Evolutionary conservation across 805 yeast genomes (phyloP).

Genomic region (Clavispora phyllophila): DNA sequence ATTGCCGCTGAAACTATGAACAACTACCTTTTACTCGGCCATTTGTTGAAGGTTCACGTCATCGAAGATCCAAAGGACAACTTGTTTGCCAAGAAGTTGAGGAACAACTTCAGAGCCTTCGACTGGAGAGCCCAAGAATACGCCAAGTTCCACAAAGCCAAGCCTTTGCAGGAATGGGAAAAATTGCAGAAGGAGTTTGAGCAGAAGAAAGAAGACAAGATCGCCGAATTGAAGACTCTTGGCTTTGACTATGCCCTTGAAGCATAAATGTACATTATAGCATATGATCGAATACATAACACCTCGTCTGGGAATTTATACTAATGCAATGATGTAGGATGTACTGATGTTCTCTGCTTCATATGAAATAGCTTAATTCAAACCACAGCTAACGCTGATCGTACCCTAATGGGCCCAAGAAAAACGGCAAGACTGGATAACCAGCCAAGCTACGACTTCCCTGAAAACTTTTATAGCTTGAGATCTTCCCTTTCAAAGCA

Average conservation of each 20-base stretch:
- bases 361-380: too few relatives aligned
- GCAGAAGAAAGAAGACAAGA: slow-evolving; percentile 38
- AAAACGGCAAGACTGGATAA: slow-evolving; percentile 1
- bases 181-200: slow-evolving; percentile 45
- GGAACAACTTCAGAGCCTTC: slow-evolving; percentile 9
- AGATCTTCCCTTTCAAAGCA: slow-evolving; percentile 5
- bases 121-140: slow-evolving; percentile 15
- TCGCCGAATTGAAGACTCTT: slow-evolving; percentile 39
- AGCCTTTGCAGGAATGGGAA: slow-evolving; percentile 53
- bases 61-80: slow-evolving; percentile 55
- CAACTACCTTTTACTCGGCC: slow-evolving; percentile 85
- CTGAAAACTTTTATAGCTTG: slow-evolving; percentile 12
- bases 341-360: neutral
- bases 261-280: slow-evolving; percentile 5
- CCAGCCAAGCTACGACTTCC: slow-evolving; percentile 15
- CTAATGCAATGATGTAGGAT: neutral
- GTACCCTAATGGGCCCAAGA: slow-evolving; percentile 8
- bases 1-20: slow-evolving; percentile 95
- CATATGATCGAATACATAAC: neutral
- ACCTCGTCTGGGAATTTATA: neutral
- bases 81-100: slow-evolving; percentile 30
- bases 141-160: slow-evolving; percentile 52
- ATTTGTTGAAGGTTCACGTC: slow-evolving; percentile 60
- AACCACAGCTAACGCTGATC: too few relatives aligned
- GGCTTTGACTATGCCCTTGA: slow-evolving; percentile 15